Base-by-base conservation (phyloP, 2,329 filamentous ascomycete species). In the Fusarium duplospermum region DNA sequence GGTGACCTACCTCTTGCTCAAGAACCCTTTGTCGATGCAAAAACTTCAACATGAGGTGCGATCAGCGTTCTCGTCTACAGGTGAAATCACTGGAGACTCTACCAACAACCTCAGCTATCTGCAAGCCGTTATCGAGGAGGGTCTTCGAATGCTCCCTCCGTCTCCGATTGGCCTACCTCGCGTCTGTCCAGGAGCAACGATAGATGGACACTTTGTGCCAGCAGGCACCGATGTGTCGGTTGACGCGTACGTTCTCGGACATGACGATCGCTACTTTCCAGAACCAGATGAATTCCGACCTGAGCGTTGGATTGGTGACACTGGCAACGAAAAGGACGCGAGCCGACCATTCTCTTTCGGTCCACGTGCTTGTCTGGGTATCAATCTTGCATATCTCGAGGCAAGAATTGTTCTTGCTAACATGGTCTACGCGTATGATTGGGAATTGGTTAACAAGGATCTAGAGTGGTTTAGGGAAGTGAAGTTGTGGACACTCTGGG, bases 131-230 rank as follows among this genome's bases (percentile, higher is more conserved):
- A 63, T 75, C 1, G 70, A 75, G 20, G 72, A 75, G 29, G 40
- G 59, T 1, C 72, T 75, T 18, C 66, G 72, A 0, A 52, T 75
- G 0, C 66, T 75, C 4, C 70, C 70, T 2, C 67, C 70, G 3
- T 52, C 52, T 6, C 36, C 70, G 1, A 27, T 68, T 3, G 67
- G 72, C 10, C 45, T 47, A 4, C 70, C 73, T 0, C 62, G 72
- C 0, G 42, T 71, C 2, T 69, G 45, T 4, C 62, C 64, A 5
- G 72, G 72, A 4, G 64, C 56, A 4, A 67, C 20, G 1, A 56
- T 75, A 16, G 67, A 66, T 20, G 70, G 67, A 24, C 22, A 65
- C 3, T 67, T 67, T 18, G 27, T 75, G 2, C 72, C 73, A 1
- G 31, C 62, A 6, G 72, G 70, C 5, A 61, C 64, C 3, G 52